Conservation (phyloP, 805 yeast species). For the Metschnikowia gruessii region DNA sequence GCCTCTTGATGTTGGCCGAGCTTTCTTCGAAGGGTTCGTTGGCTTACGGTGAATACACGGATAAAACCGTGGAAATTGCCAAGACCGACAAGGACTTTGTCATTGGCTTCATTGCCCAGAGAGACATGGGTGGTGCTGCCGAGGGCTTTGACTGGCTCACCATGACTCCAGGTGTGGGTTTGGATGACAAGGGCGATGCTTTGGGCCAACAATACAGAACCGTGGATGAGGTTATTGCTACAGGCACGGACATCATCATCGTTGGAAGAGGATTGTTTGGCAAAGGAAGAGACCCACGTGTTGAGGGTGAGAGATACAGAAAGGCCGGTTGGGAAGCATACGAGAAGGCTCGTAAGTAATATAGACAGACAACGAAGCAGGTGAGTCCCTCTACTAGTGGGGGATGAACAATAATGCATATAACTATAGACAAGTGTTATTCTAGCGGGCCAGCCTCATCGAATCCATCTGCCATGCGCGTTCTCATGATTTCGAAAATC, state of each 20-base stretch:
- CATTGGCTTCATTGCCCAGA: slow-evolving; percentile 95
- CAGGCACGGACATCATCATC: slow-evolving; percentile 92
- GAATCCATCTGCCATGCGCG: slow-evolving; percentile 33
- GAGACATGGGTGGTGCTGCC: slow-evolving; percentile 75
- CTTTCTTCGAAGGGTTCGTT: slow-evolving; percentile 90
- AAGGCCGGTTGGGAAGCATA: slow-evolving; percentile 97
- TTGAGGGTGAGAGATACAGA: slow-evolving; percentile 84
- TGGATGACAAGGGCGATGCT: slow-evolving; percentile 94
- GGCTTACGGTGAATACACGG: slow-evolving; percentile 89
- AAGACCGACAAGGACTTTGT: slow-evolving; percentile 84
- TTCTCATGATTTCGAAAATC: slow-evolving; percentile 79
- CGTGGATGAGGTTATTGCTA: slow-evolving; percentile 74
- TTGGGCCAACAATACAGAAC: slow-evolving; percentile 97
- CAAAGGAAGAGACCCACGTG: slow-evolving; percentile 86
- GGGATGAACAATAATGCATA: not conserved
- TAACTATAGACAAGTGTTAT: slow-evolving; percentile 2
- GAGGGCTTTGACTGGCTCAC: slow-evolving; percentile 94
- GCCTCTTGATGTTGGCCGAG: slow-evolving; percentile 92
- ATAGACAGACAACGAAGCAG: not conserved
- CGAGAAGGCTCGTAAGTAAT: slow-evolving; percentile 27
- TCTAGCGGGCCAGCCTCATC: slow-evolving; percentile 21
- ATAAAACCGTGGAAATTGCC: slow-evolving; percentile 80
- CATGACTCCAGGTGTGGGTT: slow-evolving; percentile 98
- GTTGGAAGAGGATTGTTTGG: slow-evolving; percentile 98
- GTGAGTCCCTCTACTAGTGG: not conserved